Evolutionary conservation across 1,284 basidiomycete species (phyloP).

Genomic region (Rhodotorula sp.): DNA sequence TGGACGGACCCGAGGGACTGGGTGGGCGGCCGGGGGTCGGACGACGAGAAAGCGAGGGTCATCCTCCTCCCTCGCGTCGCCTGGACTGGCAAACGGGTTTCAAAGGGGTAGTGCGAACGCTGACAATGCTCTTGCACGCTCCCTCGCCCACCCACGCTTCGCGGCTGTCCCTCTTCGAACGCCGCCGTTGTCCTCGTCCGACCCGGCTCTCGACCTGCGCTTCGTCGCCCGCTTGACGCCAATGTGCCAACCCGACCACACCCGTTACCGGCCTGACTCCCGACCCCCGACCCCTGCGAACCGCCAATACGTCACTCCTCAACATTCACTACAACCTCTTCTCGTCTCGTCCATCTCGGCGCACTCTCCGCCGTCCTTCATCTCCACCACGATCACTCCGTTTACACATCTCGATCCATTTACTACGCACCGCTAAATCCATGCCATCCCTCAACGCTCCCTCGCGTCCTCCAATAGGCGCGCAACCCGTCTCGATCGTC

Average conservation of each 20-base stretch:
- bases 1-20: no score
- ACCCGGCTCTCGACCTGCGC: no score
- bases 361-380: neutral
- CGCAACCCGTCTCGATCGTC: conserved; percentile 18
- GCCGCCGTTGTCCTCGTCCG: conserved; percentile 4
- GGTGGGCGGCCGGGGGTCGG: neutral
- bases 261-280: neutral
- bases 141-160: neutral
- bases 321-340: neutral
- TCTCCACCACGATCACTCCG: neutral
- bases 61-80: no score
- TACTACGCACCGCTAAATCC: conserved; percentile 20
- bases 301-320: conserved; percentile 2
- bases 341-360: neutral
- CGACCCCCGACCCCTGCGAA: neutral
- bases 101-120: neutral
- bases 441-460: neutral
- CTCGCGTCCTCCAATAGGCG: conserved; percentile 15
- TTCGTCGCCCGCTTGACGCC: neutral
- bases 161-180: neutral
- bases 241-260: neutral
- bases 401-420: neutral
- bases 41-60: neutral
- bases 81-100: neutral
- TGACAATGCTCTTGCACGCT: neutral